Evolutionary conservation across 164 flowering plant genomes (phyloP), one percentile per base, ranked within the genome.

Genomic region (Piper betle): DNA sequence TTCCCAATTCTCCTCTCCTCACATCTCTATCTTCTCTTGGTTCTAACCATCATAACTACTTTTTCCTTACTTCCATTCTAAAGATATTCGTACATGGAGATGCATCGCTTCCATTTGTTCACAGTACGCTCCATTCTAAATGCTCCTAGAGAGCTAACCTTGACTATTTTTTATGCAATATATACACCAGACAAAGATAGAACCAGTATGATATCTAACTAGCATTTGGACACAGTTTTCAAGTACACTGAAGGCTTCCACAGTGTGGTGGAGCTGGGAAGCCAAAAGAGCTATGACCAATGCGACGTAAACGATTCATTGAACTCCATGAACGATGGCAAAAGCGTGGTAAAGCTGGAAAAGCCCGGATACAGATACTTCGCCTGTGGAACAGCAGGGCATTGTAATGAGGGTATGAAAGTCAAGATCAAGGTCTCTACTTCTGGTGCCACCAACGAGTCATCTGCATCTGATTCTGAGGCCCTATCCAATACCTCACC

Each of bases 321-420:
- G 55, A 63, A 79, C 69, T 79, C 86, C 59, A 72, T 74, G 78
- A 84, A 61, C 55, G 75, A 67, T 10, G 94, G 94, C 10, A n/a
- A n/a, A n/a, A n/a, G n/a, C n/a, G n/a, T n/a, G n/a, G n/a, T n/a
- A n/a, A n/a, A n/a, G n/a, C n/a, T 86, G 61, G 52, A 52, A 72
- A 86, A 86, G 67, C 56, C 78, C 0, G 94, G 94, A 0, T 71
- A 83, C 0, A 66, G 85, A 6, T 86, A 82, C 74, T 86, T 86
- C 50, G 80, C 82, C 19, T 86, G 94, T 54, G 90, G 94, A 0
- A 84, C 90, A 0, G 4, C 66, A 4, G 88, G 90, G 53, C 94
- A n/a, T n/a, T n/a, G n/a, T n/a, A n/a, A n/a, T n/a, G n/a, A n/a
- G n/a, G n/a, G n/a, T n/a, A n/a, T n/a, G n/a, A n/a, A n/a, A n/a